A percentile compares a stretch with the other conserved stretches of the same genome.
These are phyloP conservation scores for Trichoderma sp. DNA, from an alignment of 2,329 filamentous ascomycete genomes.

Conservation along the genomic window DNA sequence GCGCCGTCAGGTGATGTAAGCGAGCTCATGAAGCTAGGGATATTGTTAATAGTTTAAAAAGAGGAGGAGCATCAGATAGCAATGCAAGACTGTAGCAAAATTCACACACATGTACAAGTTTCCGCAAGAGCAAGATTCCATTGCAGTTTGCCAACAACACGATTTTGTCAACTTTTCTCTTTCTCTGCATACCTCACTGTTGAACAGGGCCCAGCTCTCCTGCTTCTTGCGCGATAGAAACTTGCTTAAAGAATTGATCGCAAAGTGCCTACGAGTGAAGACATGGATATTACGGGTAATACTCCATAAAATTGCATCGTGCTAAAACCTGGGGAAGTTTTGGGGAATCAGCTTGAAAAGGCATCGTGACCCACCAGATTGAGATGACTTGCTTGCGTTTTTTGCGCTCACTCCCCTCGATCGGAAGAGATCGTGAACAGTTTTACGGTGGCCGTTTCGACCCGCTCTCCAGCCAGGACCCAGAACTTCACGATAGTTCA, in stretches of 20 bases:
- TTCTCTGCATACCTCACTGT: not conserved
- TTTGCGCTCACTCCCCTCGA: slow-evolving; percentile 11
- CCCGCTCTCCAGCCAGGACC: not conserved
- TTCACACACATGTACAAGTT: not conserved
- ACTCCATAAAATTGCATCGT: slow-evolving; percentile 4
- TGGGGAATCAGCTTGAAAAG: slow-evolving; percentile 38
- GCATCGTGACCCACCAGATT: slow-evolving; percentile 8
- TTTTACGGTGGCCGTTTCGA: slow-evolving; percentile 12
- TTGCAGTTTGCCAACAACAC: not conserved
- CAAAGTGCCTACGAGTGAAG: not conserved
- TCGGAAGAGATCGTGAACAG: slow-evolving; percentile 21
- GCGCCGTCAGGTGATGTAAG: not conserved
- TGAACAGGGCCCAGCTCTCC: not conserved
- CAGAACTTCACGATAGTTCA: slow-evolving; percentile 4
- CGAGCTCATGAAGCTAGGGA: not conserved
- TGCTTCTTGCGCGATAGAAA: not conserved
- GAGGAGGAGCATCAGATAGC: not conserved
- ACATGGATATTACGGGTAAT: not conserved
- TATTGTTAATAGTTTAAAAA: not conserved
- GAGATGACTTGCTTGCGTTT: not conserved
- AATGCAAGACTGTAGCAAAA: not conserved
- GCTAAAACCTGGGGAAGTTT: slow-evolving; percentile 27
- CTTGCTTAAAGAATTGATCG: not conserved
- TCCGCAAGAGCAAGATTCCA: no score
- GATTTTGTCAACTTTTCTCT: no score